Conservation (phyloP, 116 monocot species). For the Posidonia oceanica region DNA sequence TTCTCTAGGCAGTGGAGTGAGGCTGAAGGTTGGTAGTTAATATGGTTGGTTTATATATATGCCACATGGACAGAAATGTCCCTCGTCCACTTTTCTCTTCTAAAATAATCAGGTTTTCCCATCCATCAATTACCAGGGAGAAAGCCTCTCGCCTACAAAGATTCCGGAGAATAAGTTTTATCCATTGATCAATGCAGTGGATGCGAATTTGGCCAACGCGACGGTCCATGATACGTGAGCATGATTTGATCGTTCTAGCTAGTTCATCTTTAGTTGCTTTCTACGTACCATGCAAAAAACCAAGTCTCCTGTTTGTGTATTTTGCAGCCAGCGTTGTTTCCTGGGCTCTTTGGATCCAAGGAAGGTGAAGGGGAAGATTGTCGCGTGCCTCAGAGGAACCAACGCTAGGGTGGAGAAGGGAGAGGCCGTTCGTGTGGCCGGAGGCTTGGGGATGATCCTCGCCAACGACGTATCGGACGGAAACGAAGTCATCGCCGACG, state of each 20-base stretch:
- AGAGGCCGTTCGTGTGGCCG: slow-evolving; percentile 19
- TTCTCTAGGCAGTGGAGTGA: slow-evolving; percentile 13
- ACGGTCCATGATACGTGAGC: slow-evolving; percentile 21
- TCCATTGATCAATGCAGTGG: slow-evolving; percentile 32
- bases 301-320: neutral
- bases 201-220: slow-evolving; percentile 19
- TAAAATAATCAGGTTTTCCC: neutral
- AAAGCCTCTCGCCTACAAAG: slow-evolving; percentile 32
- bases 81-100: neutral
- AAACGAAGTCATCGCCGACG: slow-evolving; percentile 42
- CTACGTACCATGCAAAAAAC: neutral
- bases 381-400: slow-evolving; percentile 27
- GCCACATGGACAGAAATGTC: too few relatives aligned
- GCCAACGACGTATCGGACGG: slow-evolving; percentile 23
- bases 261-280: neutral
- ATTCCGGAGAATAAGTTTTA: slow-evolving; percentile 20
- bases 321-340: slow-evolving; percentile 24
- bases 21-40: slow-evolving; percentile 6
- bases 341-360: slow-evolving; percentile 14
- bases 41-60: neutral
- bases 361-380: slow-evolving; percentile 48
- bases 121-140: slow-evolving; percentile 22
- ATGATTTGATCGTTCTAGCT: neutral
- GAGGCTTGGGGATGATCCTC: slow-evolving; percentile 43
- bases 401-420: slow-evolving; percentile 31